Evolutionary conservation across 768 basidiomycete genomes (phyloP).

Genomic region (Agaricus blazei): DNA sequence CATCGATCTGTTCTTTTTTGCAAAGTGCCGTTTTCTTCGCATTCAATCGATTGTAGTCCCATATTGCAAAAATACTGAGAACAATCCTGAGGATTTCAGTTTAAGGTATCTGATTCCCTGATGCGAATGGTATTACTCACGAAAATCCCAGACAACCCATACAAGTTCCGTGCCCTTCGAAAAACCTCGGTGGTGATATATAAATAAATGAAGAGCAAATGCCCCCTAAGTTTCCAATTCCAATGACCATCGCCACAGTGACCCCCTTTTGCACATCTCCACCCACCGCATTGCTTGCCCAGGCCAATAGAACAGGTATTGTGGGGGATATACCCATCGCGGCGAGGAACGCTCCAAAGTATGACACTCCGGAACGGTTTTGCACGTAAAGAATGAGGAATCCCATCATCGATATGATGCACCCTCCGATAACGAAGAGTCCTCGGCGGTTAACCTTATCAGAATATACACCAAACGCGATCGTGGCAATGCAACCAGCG

Average conservation of each 20-base stretch:
- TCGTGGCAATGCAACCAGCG: slow-evolving; percentile 39
- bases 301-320: slow-evolving; percentile 38
- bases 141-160: slow-evolving; percentile 29
- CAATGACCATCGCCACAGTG: slow-evolving; percentile 37
- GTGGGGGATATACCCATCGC: slow-evolving; percentile 50
- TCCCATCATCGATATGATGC: slow-evolving; percentile 41
- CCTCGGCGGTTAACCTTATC: slow-evolving; percentile 39
- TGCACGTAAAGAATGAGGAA: slow-evolving; percentile 44
- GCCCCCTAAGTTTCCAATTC: slow-evolving; percentile 50
- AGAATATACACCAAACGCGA: slow-evolving; percentile 35
- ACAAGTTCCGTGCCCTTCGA: slow-evolving; percentile 30
- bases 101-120: background rate
- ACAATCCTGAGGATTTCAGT: slow-evolving; percentile 21
- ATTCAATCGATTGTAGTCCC: slow-evolving; percentile 45
- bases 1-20: slow-evolving; percentile 35
- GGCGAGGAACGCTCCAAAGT: slow-evolving; percentile 44
- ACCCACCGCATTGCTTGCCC: too few relatives aligned
- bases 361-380: slow-evolving; percentile 29
- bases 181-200: slow-evolving; percentile 30
- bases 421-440: slow-evolving; percentile 41
- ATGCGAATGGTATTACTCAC: slow-evolving; percentile 14
- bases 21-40: slow-evolving; percentile 42
- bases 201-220: slow-evolving; percentile 37
- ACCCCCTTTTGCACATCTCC: slow-evolving; percentile 12
- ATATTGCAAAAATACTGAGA: slow-evolving; percentile 38